Evolutionary conservation across 2,329 filamentous ascomycete species (phyloP), one percentile per base, ranked within the genome.

Genomic region (Epichloe coenophiala): DNA sequence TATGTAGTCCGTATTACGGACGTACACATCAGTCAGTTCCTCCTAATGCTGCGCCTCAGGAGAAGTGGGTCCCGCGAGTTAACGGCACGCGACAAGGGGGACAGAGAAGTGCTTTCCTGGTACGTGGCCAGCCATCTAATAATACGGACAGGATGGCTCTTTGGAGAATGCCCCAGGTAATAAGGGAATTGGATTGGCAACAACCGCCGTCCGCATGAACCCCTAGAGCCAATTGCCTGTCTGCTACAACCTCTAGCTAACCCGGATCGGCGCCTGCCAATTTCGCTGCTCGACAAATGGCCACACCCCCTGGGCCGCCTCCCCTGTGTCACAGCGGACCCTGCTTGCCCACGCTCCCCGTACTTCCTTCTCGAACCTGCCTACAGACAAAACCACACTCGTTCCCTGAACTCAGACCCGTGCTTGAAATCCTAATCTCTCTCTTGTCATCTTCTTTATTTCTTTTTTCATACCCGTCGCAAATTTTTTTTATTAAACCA

Each of bases 361-460:
- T 41, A 3, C 23, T 43, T 37, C 9, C 33, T 44, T 40, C 40
- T 33, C 15, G 17, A 44, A n/a, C 39, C 23, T 44, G 31, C 13
- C 21, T 38, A 13, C n/a, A 35, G 33, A 42, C 42, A 49, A 52
- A 49, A 49, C 42, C 50, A 43, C 50, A 37, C 43, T 49, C 51
- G 1, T 52, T 49, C 38, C 37, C 47, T 35, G 23, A 48, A 33
- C 15, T 23, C 23, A 15, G 5, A 11, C 13, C 19, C 27, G 27
- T 41, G 33, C 37, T 15, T 33, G 27, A 11, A 0, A n/a, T 21
- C 5, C 13, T 12, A 8, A 39, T 39, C 27, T 40, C 33, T 31
- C 42, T 49, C 37, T 4, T 40, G 17, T 27, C 41, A 47, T 45
- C 33, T 38, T 45, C 31, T 35, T 33, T 17, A 33, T 42, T 11